Base-by-base conservation (phyloP, 768 basidiomycete species). In the Ramaria rubella region DNA sequence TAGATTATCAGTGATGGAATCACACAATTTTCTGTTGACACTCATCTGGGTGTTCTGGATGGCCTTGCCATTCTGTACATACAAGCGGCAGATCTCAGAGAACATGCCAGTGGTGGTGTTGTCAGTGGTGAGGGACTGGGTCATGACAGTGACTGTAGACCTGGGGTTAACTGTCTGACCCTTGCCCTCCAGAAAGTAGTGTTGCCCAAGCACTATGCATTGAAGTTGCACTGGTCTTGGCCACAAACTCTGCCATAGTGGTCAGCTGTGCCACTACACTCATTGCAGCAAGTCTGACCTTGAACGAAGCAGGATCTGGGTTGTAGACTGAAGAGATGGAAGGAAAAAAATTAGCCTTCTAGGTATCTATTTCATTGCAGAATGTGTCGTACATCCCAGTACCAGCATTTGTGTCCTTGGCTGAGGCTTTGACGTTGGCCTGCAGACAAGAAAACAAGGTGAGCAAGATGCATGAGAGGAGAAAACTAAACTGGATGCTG, bases 351-450 rank as follows among this genome's bases (percentile, higher is more conserved):
- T 81, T 81, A 62, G 79, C 78, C 61, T 81, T 79, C 80, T 80
- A 81, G 64, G 81, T 71, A 65, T 81, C 80, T 78, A 81, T 81
- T 69, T 81, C 80, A 58, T 67, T 73, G 65, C 80, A 81, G 74
- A n/a, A n/a, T n/a, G n/a, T n/a, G n/a, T n/a, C n/a, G n/a, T n/a
- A n/a, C n/a, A n/a, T n/a, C n/a, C n/a, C n/a, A n/a, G n/a, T n/a
- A n/a, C n/a, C n/a, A n/a, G n/a, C n/a, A n/a, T n/a, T n/a, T n/a
- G n/a, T n/a, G n/a, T n/a, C n/a, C n/a, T n/a, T n/a, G n/a, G n/a
- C n/a, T n/a, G n/a, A n/a, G n/a, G n/a, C n/a, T n/a, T n/a, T n/a
- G n/a, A n/a, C n/a, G n/a, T n/a, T n/a, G n/a, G n/a, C n/a, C n/a
- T n/a, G n/a, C n/a, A n/a, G n/a, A n/a, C n/a, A n/a, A n/a, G n/a